phyloP scores from a whole-genome alignment of 2,329 filamentous ascomycete genomes.

The Epichloe sp. region DNA sequence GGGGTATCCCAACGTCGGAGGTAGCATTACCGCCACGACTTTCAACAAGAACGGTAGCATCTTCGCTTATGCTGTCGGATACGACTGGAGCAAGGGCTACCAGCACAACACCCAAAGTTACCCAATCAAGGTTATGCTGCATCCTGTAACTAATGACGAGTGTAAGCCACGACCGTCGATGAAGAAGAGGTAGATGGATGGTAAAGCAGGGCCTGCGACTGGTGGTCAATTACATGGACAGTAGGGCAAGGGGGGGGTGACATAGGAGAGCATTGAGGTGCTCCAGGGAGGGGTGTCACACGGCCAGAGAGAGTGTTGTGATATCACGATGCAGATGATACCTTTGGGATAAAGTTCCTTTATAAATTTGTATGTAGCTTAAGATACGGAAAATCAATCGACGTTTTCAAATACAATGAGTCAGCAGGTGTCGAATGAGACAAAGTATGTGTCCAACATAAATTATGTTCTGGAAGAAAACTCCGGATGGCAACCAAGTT shows the following conservation, averaged over 20 bases:
- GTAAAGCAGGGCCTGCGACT: not conserved
- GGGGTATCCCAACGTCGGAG: conserved; percentile 74
- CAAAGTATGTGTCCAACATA: too few relatives aligned
- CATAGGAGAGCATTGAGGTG: not conserved
- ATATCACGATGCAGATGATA: not conserved
- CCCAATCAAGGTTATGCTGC: conserved; percentile 74
- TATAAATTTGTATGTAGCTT: conserved; percentile 5
- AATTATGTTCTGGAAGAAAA: too few relatives aligned
- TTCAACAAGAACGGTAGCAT: conserved; percentile 80
- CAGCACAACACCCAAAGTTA: conserved; percentile 63
- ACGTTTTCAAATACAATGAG: not conserved
- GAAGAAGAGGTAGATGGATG: conserved; percentile 41
- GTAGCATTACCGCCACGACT: conserved; percentile 79
- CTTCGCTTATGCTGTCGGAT: conserved; percentile 82
- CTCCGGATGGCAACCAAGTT: not conserved
- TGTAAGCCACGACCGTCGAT: conserved; percentile 47
- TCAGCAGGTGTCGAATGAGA: too few relatives aligned
- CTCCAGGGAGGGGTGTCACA: not conserved
- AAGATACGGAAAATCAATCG: not conserved
- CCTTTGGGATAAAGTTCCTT: not conserved
- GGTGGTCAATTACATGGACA: not conserved
- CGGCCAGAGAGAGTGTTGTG: not conserved
- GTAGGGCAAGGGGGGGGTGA: not conserved
- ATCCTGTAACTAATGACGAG: conserved; percentile 53
- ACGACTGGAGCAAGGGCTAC: conserved; percentile 98